phyloP scores from a whole-genome alignment of 768 basidiomycete genomes.

The Podaxis sp. region DNA sequence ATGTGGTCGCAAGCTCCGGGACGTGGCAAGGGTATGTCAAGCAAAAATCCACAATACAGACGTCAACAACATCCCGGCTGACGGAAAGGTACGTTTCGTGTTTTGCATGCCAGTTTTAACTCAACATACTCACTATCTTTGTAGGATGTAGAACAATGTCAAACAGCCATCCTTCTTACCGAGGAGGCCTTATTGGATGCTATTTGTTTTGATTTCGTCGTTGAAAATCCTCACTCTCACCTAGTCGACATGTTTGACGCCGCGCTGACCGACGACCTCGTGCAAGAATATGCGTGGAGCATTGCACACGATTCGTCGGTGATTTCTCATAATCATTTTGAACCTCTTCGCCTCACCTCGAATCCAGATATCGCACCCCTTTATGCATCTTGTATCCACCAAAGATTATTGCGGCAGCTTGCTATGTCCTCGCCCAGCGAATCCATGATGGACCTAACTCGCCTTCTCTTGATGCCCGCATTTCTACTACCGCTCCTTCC shows the following conservation, averaged over 20 bases:
- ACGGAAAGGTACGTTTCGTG: slow-evolving; percentile 56
- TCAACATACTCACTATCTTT: slow-evolving; percentile 2
- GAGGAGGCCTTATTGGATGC: slow-evolving; percentile 83
- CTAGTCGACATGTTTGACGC: slow-evolving; percentile 72
- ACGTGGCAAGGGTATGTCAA: slow-evolving; percentile 74
- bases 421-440: slow-evolving; percentile 75
- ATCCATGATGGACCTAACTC: slow-evolving; percentile 73
- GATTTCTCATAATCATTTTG: slow-evolving; percentile 7
- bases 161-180: slow-evolving; percentile 64
- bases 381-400: slow-evolving; percentile 71
- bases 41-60: slow-evolving; percentile 64
- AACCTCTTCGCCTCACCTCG: slow-evolving; percentile 15
- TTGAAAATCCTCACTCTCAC: slow-evolving; percentile 74
- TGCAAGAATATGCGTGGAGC: slow-evolving; percentile 83
- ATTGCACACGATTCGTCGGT: slow-evolving; percentile 85
- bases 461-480: slow-evolving; percentile 70
- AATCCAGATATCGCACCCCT: slow-evolving; percentile 71
- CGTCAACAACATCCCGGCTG: slow-evolving; percentile 53
- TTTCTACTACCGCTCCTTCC: slow-evolving; percentile 69
- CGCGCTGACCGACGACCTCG: slow-evolving; percentile 41
- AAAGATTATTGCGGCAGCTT: slow-evolving; percentile 72
- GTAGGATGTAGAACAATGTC: slow-evolving; percentile 77
- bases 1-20: slow-evolving; percentile 82
- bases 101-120: not conserved
- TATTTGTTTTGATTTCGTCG: slow-evolving; percentile 83